A percentile compares a stretch with the other conserved stretches of the same genome.
These are phyloP conservation scores for Puccinellia tenuiflora DNA, from an alignment of 176 grass and related monocot genomes.

Conservation along the genomic window DNA sequence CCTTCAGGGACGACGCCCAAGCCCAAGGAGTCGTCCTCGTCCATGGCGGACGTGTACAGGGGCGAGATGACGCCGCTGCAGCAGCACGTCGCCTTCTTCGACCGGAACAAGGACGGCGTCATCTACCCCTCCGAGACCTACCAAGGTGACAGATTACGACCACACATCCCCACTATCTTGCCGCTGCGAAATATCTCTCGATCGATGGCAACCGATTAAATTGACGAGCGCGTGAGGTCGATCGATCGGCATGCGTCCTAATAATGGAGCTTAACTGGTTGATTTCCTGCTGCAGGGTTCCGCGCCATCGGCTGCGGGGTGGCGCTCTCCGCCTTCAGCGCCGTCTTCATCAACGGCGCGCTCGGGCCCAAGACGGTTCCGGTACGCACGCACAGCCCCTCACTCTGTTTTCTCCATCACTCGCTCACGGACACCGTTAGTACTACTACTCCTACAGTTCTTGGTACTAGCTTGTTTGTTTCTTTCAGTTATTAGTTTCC, in stretches of 20 bases:
- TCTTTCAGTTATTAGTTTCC: no score
- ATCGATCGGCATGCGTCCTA: no score
- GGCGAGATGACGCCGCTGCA: conserved; percentile 58
- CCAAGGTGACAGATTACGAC: conserved; percentile 38
- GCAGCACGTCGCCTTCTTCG: conserved; percentile 73
- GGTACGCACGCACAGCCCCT: neutral
- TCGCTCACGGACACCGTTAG: no score
- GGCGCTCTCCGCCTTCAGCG: conserved; percentile 24
- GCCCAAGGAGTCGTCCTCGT: neutral
- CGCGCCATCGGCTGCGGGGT: conserved; percentile 55
- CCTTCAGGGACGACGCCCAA: neutral
- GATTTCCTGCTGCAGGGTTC: no score
- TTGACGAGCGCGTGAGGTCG: no score
- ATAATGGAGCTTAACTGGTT: no score
- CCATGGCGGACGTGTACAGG: conserved; percentile 31
- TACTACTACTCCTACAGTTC: no score
- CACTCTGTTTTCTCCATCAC: neutral
- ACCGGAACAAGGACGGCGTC: conserved; percentile 64
- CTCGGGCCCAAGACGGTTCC: conserved; percentile 55
- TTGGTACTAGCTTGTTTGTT: no score
- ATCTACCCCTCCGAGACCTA: conserved; percentile 60
- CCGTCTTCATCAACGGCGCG: conserved; percentile 48
- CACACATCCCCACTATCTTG: no score
- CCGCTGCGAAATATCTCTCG: no score
- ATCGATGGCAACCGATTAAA: no score